Percentiles rank a stretch among this genome's conserved stretches.
Evolutionary conservation across 2,329 filamentous ascomycete genomes (phyloP).

Genomic region (Alternaria infectoria): DNA sequence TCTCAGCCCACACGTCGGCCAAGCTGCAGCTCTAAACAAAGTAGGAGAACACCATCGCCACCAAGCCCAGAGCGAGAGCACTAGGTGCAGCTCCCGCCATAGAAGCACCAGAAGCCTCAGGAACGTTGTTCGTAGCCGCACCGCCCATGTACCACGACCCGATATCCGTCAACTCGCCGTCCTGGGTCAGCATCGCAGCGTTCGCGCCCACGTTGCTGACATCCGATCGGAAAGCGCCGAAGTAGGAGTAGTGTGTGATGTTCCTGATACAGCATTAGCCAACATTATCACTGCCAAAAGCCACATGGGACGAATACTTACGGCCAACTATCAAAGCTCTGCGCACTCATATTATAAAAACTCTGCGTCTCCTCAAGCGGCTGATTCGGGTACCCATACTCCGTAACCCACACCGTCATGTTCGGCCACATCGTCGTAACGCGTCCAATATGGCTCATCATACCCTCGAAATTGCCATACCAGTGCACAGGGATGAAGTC

Average conservation of each 20-base stretch:
- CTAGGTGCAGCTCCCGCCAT: neutral
- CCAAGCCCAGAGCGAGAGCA: neutral
- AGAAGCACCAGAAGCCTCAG: neutral
- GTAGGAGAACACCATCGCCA: neutral
- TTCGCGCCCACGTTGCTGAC: conserved; percentile 78
- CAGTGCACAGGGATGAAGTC: conserved; percentile 61
- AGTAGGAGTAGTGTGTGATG: conserved; percentile 74
- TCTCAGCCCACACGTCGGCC: no score
- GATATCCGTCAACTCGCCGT: conserved; percentile 75
- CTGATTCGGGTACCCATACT: conserved; percentile 69
- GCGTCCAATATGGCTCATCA: conserved; percentile 71
- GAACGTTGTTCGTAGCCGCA: conserved; percentile 9
- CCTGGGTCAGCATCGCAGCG: conserved; percentile 70
- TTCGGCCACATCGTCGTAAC: conserved; percentile 58
- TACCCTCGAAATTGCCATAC: conserved; percentile 70
- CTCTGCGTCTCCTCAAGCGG: conserved; percentile 63
- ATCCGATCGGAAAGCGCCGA: conserved; percentile 73
- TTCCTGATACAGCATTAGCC: conserved; percentile 46
- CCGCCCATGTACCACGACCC: conserved; percentile 78
- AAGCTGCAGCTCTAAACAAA: neutral
- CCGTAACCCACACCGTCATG: conserved; percentile 76
- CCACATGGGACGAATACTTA: conserved; percentile 38
- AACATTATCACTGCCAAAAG: neutral
- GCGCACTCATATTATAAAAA: conserved; percentile 71
- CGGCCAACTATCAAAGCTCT: conserved; percentile 70